These are phyloP conservation scores for Salvia rosmarinus DNA, from an alignment of 257 asterid species.

Conservation along the genomic window DNA sequence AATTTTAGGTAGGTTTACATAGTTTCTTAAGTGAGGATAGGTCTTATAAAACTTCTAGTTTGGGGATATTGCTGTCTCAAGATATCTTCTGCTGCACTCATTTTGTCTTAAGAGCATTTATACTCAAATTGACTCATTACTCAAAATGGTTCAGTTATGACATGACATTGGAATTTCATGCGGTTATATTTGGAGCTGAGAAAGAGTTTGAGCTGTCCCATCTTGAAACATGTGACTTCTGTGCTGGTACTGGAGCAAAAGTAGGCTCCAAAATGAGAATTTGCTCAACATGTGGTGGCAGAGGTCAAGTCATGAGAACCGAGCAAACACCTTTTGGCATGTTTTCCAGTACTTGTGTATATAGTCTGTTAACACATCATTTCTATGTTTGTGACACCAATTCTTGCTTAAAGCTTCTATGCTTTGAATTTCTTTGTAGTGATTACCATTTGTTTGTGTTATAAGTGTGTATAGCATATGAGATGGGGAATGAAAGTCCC, in stretches of 20 bases:
- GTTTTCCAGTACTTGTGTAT: slow-evolving; percentile 75
- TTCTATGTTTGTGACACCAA: slow-evolving; percentile 25
- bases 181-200: slow-evolving; percentile 93
- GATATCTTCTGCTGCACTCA: slow-evolving; percentile 21
- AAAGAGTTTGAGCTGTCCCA: slow-evolving; percentile 91
- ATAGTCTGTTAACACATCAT: slow-evolving; percentile 14
- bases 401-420: slow-evolving; percentile 2
- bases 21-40: slow-evolving; percentile 30
- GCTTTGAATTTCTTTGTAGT: background rate
- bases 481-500: too few relatives aligned
- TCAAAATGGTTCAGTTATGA: slow-evolving; percentile 71
- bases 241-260: slow-evolving; percentile 96
- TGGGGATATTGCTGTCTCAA: slow-evolving; percentile 17
- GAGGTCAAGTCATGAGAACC: slow-evolving; percentile 99
- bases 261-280: slow-evolving; percentile 92
- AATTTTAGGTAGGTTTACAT: slow-evolving; percentile 29
- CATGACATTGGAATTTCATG: slow-evolving; percentile 78
- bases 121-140: slow-evolving; percentile 31
- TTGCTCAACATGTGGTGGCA: slow-evolving; percentile 97
- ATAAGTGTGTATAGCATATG: too few relatives aligned
- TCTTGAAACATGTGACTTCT: slow-evolving; percentile 89
- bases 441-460: background rate
- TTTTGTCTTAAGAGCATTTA: slow-evolving; percentile 9
- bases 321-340: slow-evolving; percentile 99
- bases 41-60: slow-evolving; percentile 13